Evolutionary conservation across 2,329 filamentous ascomycete genomes (phyloP).

Genomic region (Onygenales sp.): DNA sequence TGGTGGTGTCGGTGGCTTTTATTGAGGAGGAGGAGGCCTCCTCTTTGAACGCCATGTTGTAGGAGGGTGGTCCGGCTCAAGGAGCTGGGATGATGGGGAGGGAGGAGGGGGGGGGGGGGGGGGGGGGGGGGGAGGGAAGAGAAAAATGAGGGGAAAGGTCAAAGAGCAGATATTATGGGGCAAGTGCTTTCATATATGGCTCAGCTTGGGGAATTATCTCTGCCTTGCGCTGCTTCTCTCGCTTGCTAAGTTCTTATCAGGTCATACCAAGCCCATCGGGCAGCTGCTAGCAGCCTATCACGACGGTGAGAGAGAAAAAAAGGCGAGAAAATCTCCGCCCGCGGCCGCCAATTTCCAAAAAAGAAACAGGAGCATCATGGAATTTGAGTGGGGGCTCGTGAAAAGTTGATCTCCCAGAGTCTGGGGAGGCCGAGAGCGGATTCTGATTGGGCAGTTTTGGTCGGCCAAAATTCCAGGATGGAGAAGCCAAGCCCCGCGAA

Average conservation of each 20-base stretch:
- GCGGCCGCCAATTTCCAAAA: no score
- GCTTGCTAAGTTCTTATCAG: no score
- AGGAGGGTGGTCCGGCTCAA: background rate
- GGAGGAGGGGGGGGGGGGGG: background rate
- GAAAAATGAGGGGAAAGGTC: background rate
- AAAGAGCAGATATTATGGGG: background rate
- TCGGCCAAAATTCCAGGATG: conserved; percentile 1
- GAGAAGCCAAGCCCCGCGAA: background rate
- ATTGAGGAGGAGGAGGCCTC: background rate
- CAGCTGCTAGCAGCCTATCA: no score
- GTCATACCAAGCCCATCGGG: no score
- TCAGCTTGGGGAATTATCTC: no score
- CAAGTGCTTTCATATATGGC: no score
- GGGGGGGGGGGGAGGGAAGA: background rate
- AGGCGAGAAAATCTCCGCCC: no score
- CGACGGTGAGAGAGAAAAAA: no score
- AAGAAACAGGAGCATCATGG: no score
- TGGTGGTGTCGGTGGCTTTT: background rate
- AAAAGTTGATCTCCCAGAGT: no score
- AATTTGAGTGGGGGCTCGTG: no score
- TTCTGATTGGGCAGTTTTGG: background rate
- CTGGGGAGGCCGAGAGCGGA: background rate
- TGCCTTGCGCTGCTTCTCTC: no score
- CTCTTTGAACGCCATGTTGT: background rate
- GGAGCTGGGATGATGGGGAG: background rate